Percentiles rank a stretch among this genome's conserved stretches.
Conservation (phyloP, 805 yeast species). For the Candida sithepensis region DNA sequence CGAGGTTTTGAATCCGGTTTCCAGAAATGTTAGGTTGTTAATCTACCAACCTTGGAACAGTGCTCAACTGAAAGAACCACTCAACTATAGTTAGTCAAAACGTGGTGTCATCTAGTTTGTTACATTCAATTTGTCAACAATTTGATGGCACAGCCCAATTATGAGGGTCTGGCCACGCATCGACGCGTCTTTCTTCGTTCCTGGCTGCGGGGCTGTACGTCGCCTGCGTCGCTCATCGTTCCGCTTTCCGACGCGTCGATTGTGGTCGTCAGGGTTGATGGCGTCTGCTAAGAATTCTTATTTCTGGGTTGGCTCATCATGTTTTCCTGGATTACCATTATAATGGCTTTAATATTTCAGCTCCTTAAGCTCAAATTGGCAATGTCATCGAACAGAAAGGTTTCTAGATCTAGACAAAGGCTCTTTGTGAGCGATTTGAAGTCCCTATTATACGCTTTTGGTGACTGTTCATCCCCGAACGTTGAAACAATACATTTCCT, state of each 20-base stretch:
- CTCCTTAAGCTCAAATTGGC: too few species aligned
- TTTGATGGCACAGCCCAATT: neutral
- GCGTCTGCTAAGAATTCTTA: too few species aligned
- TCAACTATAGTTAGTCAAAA: too few species aligned
- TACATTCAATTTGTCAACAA: neutral
- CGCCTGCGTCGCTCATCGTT: neutral
- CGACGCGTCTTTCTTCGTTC: too few species aligned
- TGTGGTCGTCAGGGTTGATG: too few species aligned
- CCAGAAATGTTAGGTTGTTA: too few species aligned
- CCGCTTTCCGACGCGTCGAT: too few species aligned
- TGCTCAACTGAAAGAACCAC: too few species aligned
- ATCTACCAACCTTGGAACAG: neutral
- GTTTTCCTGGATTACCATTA: too few species aligned
- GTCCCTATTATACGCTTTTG: constrained; percentile 65
- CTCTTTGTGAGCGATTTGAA: constrained; percentile 42
- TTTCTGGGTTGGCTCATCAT: too few species aligned
- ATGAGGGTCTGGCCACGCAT: neutral
- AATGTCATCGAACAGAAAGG: constrained; percentile 15
- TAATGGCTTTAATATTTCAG: too few species aligned
- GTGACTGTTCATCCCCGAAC: constrained; percentile 66
- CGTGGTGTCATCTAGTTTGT: neutral
- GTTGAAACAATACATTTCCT: constrained; percentile 61
- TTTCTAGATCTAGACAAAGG: constrained; percentile 19
- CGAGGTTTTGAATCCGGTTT: neutral
- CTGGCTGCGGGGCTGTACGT: too few species aligned